Percentiles rank a stretch among this genome's conserved stretches.
These are phyloP conservation scores for Apiospora saccharicola DNA, from an alignment of 2,329 filamentous ascomycete genomes.

Conservation along the genomic window DNA sequence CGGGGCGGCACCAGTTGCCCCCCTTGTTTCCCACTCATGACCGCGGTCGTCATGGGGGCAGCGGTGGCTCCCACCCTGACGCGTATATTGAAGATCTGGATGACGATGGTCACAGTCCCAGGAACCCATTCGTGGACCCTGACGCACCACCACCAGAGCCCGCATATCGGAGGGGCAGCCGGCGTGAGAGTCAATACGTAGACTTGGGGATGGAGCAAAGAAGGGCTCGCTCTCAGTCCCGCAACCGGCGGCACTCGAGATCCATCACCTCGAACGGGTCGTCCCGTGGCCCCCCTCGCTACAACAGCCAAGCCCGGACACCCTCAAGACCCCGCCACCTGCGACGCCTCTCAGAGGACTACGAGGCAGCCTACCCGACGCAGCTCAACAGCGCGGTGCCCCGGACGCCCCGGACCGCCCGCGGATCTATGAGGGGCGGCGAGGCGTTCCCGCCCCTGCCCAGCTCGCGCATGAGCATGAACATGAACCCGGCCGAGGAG, in stretches of 20 bases:
- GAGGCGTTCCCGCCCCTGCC: not conserved
- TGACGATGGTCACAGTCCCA: not conserved
- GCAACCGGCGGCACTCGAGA: conserved; percentile 7
- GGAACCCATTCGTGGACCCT: not conserved
- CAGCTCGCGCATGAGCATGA: not conserved
- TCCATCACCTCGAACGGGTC: not conserved
- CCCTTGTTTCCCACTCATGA: not conserved
- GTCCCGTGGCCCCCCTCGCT: not conserved
- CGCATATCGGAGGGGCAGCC: not conserved
- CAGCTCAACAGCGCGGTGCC: not conserved
- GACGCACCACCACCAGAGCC: not conserved
- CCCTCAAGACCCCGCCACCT: not conserved
- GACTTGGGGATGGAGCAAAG: not conserved
- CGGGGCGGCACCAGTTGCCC: not conserved
- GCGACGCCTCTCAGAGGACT: not conserved
- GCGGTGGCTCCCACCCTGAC: not conserved
- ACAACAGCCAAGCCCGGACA: not conserved
- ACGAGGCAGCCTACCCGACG: not conserved
- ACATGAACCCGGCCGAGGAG: not conserved
- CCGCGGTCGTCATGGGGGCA: not conserved
- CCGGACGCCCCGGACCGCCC: not conserved
- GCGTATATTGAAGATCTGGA: not conserved
- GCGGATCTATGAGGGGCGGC: not conserved
- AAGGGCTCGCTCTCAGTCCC: not conserved
- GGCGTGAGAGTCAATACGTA: not conserved